Base-by-base conservation (phyloP, 176 grass and related monocot genomes). In the Carex kokanica region DNA sequence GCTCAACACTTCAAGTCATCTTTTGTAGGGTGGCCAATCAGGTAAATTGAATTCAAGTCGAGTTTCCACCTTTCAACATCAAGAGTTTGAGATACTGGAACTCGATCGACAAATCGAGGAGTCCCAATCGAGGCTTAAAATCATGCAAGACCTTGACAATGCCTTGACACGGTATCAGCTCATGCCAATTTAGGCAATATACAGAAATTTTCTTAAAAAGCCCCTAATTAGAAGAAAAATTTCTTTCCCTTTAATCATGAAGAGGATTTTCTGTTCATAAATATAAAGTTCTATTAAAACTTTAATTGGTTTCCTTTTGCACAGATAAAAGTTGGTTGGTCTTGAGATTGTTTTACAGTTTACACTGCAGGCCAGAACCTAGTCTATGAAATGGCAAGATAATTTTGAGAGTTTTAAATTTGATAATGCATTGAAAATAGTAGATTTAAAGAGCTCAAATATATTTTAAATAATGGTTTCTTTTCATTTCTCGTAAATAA, bases 91-190 rank as follows among this genome's bases (percentile, higher is more conserved):
- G 80, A 64, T 82, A 6, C 60, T 82, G 41, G 63, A 94, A 60
- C 89, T 94, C 14, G 70, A 87, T 87, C 86, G 66, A 45, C 86
- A 85, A 90, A 91, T 93, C 36, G 86, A 74, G 62, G 88, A 90
- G 84, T 70, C 64, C 72, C 68, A 78, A 82, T 64, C 32, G 17
- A 83, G 81, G 52, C 59, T 94, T 58, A 80, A 79, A 83, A 6
- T 88, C 85, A 85, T 94, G 56, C 84, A 93, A 80, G 69, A 84
- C 78, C 82, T 84, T 60, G 70, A 85, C 78, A 32, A 58, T 84
- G 79, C 74, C 58, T 70, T 89, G 60, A 65, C 88, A 88, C 88
- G 90, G 95, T 98, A 85, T n/a, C 57, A 49, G 31, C 49, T 43
- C 7, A 29, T 36, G 67, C 20, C 43, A 64, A 73, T 2, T 62